Conservation (phyloP, 2,329 filamentous ascomycete species). For the Diplodia scrobiculata region DNA sequence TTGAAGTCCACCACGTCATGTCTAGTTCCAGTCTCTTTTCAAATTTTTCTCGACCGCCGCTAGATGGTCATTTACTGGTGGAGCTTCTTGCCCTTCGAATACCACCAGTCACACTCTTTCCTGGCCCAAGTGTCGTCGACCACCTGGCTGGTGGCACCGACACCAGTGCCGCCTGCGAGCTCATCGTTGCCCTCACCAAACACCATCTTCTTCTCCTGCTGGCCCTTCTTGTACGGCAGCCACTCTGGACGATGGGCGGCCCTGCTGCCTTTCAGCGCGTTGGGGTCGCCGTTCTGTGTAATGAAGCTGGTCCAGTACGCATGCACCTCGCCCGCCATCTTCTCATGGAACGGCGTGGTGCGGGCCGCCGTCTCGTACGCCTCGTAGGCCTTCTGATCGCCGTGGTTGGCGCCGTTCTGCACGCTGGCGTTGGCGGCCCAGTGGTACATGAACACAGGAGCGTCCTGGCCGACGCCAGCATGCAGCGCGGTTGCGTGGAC, state of each 20-base stretch:
- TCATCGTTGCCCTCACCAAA: constrained; percentile 66
- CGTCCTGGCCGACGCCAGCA: constrained; percentile 35
- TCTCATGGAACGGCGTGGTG: constrained; percentile 37
- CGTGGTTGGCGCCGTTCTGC: constrained; percentile 41
- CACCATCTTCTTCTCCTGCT: constrained; percentile 46
- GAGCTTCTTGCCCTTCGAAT: constrained; percentile 51
- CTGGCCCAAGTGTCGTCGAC: constrained; percentile 50
- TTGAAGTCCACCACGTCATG: not conserved
- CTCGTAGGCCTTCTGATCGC: constrained; percentile 43
- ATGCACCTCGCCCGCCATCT: constrained; percentile 39
- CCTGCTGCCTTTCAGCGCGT: constrained; percentile 34
- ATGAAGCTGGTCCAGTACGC: constrained; percentile 42
- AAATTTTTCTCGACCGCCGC: not conserved
- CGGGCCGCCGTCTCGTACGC: constrained; percentile 35
- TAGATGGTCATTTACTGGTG: constrained; percentile 8
- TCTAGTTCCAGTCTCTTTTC: not conserved
- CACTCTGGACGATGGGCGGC: constrained; percentile 34
- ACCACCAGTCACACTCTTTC: constrained; percentile 63
- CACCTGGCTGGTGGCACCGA: constrained; percentile 52
- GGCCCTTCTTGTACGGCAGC: constrained; percentile 32
- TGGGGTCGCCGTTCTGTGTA: constrained; percentile 38
- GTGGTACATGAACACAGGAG: constrained; percentile 61
- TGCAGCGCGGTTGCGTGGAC: constrained; percentile 62
- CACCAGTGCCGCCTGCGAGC: constrained; percentile 42
- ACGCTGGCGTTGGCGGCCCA: constrained; percentile 56